Percentiles rank a stretch among this genome's conserved stretches.
These are phyloP conservation scores for Veloboletus limbatus DNA, from an alignment of 1,284 basidiomycete species.

Conservation along the genomic window DNA sequence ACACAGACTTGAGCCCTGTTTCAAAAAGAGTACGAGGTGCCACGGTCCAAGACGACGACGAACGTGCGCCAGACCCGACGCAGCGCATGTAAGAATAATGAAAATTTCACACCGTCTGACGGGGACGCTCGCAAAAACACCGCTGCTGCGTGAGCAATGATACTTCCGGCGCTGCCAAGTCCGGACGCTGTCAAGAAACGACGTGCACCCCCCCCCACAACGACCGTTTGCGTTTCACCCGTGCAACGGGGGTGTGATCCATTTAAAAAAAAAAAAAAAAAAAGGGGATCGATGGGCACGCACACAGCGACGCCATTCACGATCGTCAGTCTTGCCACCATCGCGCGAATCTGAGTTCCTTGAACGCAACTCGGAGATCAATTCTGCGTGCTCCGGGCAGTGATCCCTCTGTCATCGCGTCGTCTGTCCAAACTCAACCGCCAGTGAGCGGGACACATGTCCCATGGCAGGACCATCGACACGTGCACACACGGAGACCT, in stretches of 20 bases:
- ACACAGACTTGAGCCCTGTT: neutral
- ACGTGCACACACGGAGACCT: neutral
- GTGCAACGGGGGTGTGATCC: no score
- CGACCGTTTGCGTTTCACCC: no score
- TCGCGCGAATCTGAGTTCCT: neutral
- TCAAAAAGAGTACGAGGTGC: neutral
- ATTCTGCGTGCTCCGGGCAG: conserved; percentile 1
- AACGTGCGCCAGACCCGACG: no score
- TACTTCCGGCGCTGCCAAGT: no score
- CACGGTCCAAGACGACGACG: neutral
- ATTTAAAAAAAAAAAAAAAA: no score
- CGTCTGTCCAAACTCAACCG: neutral
- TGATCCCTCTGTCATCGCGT: no score
- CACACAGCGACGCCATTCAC: no score
- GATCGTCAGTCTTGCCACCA: no score
- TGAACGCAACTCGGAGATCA: neutral
- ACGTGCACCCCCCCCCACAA: no score
- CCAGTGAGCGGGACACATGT: neutral
- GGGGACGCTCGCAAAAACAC: neutral
- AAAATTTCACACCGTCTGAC: neutral
- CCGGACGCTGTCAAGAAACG: neutral
- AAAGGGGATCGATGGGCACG: no score
- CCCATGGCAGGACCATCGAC: neutral
- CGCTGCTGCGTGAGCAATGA: no score
- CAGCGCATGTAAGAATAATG: neutral